Evolutionary conservation across 176 grass and related monocot genomes (phyloP).

Genomic region (Aegilops tauschii): DNA sequence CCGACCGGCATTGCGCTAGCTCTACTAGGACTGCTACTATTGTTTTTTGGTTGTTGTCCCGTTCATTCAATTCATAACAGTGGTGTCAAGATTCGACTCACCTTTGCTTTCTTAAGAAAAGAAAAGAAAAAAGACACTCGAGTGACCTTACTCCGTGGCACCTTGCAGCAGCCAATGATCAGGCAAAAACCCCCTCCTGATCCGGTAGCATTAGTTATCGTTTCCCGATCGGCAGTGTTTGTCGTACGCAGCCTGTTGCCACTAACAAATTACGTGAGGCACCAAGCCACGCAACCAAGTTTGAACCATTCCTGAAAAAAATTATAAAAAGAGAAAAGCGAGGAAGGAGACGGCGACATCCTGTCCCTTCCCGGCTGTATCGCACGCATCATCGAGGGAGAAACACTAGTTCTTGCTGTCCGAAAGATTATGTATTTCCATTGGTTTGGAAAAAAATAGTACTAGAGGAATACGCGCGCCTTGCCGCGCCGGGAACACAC

Average conservation of each 20-base stretch:
- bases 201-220: neutral
- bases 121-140: too few relatives aligned
- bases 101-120: too few relatives aligned
- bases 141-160: neutral
- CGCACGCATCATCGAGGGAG: too few relatives aligned
- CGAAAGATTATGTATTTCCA: too few relatives aligned
- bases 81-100: neutral
- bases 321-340: too few relatives aligned
- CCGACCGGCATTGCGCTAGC: neutral
- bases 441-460: too few relatives aligned
- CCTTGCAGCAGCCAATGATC: neutral
- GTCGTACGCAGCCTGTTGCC: neutral
- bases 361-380: too few relatives aligned
- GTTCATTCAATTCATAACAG: neutral
- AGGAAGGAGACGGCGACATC: too few relatives aligned
- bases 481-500: too few relatives aligned
- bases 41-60: neutral
- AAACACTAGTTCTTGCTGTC: too few relatives aligned
- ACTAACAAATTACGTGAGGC: neutral
- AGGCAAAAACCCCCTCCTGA: neutral
- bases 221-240: neutral
- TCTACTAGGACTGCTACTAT: neutral
- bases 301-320: neutral
- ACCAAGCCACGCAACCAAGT: neutral
- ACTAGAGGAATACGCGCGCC: too few relatives aligned